Base-by-base conservation (phyloP, 75 land plant genomes). In the Sequoia sempervirens region DNA sequence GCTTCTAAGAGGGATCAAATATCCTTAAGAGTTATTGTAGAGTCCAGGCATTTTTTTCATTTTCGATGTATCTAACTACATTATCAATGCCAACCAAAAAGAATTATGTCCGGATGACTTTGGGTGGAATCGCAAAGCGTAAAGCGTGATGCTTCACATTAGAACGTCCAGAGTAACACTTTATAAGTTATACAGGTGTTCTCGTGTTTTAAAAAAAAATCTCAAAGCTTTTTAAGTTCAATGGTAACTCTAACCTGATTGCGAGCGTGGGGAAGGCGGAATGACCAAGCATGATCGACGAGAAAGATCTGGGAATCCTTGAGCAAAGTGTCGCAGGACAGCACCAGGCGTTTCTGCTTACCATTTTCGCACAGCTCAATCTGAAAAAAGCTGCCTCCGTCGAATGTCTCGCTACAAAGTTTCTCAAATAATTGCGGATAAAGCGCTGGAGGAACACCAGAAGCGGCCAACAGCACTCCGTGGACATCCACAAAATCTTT, bases 281-380 rank as follows among this genome's bases (percentile, higher is more conserved):
- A 97, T 12, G 96, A 92, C 99, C 99, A 97, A 50, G 99, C 96
- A 81, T 97, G 99, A 87, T 97, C 99, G 80, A 97, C 53, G 28
- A 97, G 91, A 85, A 97, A 96, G 20, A 97, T 88, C 41, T 92
- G 37, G 28, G 95, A 90, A 2, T 93, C 88, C 86, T 90, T 89
- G 11, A 58, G 83, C 85, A 97, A 66, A 38, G 58, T 82, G 3
- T 84, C 86, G 8, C 91, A 75, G 23, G 90, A 85, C 47, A 91
- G 85, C 12, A 97, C 37, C 58, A 96, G 90, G 13, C 96, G 88
- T 82, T 95, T 80, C 89, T 96, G 96, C 20, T 78, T 82, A 0
- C 95, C 95, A 28, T 90, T 86, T 38, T 92, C 94, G 83, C 89
- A 88, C 8, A 89, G 88, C 86, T 97, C 95, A 83, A 97, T 87